These are phyloP conservation scores for Globisporangium spiculum DNA, from an alignment of 352 stramenopile species.

Conservation along the genomic window DNA sequence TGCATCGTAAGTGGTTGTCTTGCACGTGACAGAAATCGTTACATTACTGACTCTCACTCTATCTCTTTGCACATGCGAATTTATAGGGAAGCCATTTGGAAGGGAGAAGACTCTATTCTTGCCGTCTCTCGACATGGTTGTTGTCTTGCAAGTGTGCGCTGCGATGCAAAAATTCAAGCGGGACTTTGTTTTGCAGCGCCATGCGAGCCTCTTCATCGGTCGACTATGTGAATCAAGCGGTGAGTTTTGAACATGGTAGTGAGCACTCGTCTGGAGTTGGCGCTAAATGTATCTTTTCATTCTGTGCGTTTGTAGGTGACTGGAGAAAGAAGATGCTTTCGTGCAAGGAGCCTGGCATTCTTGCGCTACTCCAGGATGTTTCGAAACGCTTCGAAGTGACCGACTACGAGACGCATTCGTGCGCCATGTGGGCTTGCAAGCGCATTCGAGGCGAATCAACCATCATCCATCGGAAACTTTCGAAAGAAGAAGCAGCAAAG, in stretches of 20 bases:
- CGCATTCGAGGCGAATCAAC: conserved; percentile 26
- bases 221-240: conserved; percentile 32
- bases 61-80: background rate
- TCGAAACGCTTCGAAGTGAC: conserved; percentile 8
- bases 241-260: conserved; percentile 7
- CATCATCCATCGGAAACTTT: conserved; percentile 17
- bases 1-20: conserved; percentile 24
- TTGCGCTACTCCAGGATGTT: conserved; percentile 22
- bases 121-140: conserved; percentile 21
- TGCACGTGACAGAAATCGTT: background rate
- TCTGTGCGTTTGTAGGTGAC: conserved; percentile 17
- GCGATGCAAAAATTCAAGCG: conserved; percentile 53
- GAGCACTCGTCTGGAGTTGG: too few species aligned
- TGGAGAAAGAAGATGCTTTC: conserved; percentile 31
- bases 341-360: conserved; percentile 22
- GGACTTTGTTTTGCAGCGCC: conserved; percentile 35
- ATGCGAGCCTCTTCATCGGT: conserved; percentile 43
- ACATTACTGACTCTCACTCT: background rate
- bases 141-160: conserved; percentile 27
- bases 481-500: conserved; percentile 29
- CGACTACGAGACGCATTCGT: conserved; percentile 16
- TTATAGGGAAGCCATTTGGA: background rate
- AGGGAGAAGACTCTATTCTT: conserved; percentile 18
- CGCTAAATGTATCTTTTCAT: too few species aligned
- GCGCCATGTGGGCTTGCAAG: conserved; percentile 26